phyloP scores from a whole-genome alignment of 805 yeast genomes.

The Saccharomycopsis fodiens region DNA sequence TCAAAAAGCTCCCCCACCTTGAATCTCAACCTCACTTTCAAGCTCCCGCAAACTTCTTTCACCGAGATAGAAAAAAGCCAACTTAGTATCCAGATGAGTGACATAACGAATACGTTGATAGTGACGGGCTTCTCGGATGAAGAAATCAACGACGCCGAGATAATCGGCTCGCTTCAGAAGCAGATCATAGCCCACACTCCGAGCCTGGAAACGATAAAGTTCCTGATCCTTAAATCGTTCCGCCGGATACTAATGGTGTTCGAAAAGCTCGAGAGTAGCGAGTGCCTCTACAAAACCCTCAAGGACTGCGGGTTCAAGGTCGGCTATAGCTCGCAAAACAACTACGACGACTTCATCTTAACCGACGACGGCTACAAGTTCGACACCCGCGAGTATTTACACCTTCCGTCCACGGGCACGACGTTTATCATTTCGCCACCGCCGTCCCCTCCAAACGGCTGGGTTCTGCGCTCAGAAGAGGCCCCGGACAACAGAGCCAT shows the following conservation, averaged over 20 bases:
- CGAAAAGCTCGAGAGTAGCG: conserved; percentile 14
- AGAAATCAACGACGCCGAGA: conserved; percentile 20
- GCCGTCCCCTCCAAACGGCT: conserved; percentile 21
- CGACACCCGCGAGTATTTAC: conserved; percentile 18
- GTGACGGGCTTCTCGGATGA: conserved; percentile 22
- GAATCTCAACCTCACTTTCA: too few relatives aligned
- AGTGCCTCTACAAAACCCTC: conserved; percentile 10
- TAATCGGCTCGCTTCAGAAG: conserved; percentile 23
- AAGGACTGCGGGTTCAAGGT: conserved; percentile 18
- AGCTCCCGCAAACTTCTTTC: too few relatives aligned
- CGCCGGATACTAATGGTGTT: conserved; percentile 25
- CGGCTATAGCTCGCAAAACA: conserved; percentile 17
- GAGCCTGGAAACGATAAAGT: conserved; percentile 22
- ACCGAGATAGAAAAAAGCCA: neutral
- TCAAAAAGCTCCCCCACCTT: too few relatives aligned
- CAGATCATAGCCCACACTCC: conserved; percentile 22
- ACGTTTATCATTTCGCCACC: conserved; percentile 21
- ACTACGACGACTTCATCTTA: conserved; percentile 18
- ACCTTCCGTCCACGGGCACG: conserved; percentile 19
- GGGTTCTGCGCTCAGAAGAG: conserved; percentile 17
- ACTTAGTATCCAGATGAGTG: too few relatives aligned
- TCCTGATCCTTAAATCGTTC: conserved; percentile 25
- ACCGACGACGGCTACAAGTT: conserved; percentile 16
- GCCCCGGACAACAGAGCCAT: conserved; percentile 17
- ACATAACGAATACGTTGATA: conserved; percentile 26